phyloP scores from a whole-genome alignment of 805 yeast species.

The Sungouiozyma intestinalis region DNA sequence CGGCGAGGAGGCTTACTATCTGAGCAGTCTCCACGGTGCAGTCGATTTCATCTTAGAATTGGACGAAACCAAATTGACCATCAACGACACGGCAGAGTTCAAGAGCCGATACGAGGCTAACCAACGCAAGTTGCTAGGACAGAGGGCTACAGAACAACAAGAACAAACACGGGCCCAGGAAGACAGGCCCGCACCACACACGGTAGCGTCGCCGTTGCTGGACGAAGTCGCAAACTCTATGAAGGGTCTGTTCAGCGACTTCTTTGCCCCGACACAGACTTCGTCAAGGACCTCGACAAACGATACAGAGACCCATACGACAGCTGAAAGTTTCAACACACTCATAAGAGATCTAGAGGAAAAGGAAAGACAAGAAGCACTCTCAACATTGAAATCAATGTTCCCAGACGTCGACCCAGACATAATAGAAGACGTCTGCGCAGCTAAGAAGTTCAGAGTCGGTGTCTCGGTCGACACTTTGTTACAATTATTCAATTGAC shows the following conservation, averaged over 20 bases:
- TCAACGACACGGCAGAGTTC: constrained; percentile 48
- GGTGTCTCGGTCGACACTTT: constrained; percentile 62
- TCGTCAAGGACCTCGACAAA: background rate
- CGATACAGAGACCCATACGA: constrained; percentile 14
- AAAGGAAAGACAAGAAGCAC: constrained; percentile 37
- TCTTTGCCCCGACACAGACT: constrained; percentile 8
- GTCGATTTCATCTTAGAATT: constrained; percentile 64
- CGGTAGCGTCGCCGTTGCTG: constrained; percentile 13
- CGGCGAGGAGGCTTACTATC: constrained; percentile 87
- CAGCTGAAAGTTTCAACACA: constrained; percentile 6
- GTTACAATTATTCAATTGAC: constrained; percentile 17
- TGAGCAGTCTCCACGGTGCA: constrained; percentile 86
- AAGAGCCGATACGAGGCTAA: constrained; percentile 37
- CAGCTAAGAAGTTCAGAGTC: constrained; percentile 52
- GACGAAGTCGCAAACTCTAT: constrained; percentile 22
- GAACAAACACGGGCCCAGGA: constrained; percentile 5
- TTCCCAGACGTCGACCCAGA: constrained; percentile 67
- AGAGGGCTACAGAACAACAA: constrained; percentile 8
- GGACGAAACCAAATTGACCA: constrained; percentile 46
- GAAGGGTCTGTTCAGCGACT: constrained; percentile 15
- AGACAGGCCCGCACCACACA: background rate
- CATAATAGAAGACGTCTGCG: constrained; percentile 58
- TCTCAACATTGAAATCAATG: constrained; percentile 48
- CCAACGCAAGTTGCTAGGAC: constrained; percentile 32
- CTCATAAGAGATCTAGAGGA: constrained; percentile 31